These are phyloP conservation scores for Komagataea norvegica DNA, from an alignment of 1,139 yeast genomes.

Conservation along the genomic window DNA sequence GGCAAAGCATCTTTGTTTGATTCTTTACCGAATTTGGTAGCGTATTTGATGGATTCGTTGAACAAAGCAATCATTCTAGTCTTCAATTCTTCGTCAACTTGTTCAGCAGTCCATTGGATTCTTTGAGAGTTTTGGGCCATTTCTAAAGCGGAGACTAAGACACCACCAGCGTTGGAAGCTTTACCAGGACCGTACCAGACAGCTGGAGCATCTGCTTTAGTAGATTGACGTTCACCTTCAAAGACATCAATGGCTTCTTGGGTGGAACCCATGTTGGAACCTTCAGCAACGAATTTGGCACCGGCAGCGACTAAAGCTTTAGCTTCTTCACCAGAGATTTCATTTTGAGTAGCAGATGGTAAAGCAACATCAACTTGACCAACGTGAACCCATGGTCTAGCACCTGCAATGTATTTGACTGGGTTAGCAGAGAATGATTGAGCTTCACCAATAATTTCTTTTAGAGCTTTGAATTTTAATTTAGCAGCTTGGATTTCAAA, in stretches of 20 bases:
- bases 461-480: constrained; percentile 72
- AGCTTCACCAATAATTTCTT: constrained; percentile 58
- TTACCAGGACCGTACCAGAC: constrained; percentile 99
- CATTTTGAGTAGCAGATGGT: constrained; percentile 98
- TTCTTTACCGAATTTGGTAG: constrained; percentile 73
- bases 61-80: constrained; percentile 91
- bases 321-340: constrained; percentile 96
- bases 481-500: constrained; percentile 76
- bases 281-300: constrained; percentile 92
- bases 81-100: constrained; percentile 84
- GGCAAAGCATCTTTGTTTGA: constrained; percentile 64
- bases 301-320: constrained; percentile 90
- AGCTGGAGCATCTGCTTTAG: constrained; percentile 39
- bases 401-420: constrained; percentile 83
- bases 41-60: constrained; percentile 87
- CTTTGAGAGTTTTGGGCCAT: constrained; percentile 99
- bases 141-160: constrained; percentile 96
- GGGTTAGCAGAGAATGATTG: constrained; percentile 52
- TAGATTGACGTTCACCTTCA: constrained; percentile 74
- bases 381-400: constrained; percentile 93
- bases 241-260: constrained; percentile 93
- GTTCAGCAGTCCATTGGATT: constrained; percentile 80
- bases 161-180: constrained; percentile 99
- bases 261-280: constrained; percentile 99
- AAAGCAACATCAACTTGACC: constrained; percentile 93